phyloP scores from a whole-genome alignment of 2,329 filamentous ascomycete species.

The Ophidiomyces ophidiicola region DNA sequence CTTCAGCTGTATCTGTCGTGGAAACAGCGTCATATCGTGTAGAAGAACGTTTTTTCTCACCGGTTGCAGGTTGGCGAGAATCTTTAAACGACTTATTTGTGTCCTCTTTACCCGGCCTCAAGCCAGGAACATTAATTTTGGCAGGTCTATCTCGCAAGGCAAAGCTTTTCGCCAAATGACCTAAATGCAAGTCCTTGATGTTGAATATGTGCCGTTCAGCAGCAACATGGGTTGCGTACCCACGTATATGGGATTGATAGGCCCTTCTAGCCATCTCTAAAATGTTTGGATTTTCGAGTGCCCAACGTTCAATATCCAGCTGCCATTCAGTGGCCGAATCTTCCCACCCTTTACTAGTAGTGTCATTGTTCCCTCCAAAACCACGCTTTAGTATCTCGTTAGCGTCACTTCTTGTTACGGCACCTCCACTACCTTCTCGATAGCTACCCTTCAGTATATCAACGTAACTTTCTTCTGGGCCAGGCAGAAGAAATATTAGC shows the following conservation, averaged over 20 bases:
- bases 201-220: slow-evolving; percentile 80
- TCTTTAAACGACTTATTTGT: slow-evolving; percentile 38
- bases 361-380: slow-evolving; percentile 39
- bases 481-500: slow-evolving; percentile 78
- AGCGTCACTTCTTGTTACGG: slow-evolving; percentile 49
- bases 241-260: slow-evolving; percentile 83
- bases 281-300: slow-evolving; percentile 50
- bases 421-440: slow-evolving; percentile 47
- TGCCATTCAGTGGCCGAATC: slow-evolving; percentile 55
- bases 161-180: slow-evolving; percentile 89
- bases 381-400: slow-evolving; percentile 58
- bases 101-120: slow-evolving; percentile 39
- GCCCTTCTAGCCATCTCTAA: slow-evolving; percentile 73
- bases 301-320: slow-evolving; percentile 54
- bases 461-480: slow-evolving; percentile 84
- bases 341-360: slow-evolving; percentile 46
- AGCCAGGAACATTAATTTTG: slow-evolving; percentile 51
- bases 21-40: slow-evolving; percentile 19
- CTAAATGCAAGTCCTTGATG: slow-evolving; percentile 79
- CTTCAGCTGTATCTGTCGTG: slow-evolving; percentile 33
- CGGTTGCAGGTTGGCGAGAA: slow-evolving; percentile 25
- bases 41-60: slow-evolving; percentile 26
- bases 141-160: slow-evolving; percentile 78
- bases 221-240: slow-evolving; percentile 86
- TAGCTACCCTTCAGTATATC: slow-evolving; percentile 62